Evolutionary conservation across 257 asterid species (phyloP).

Genomic region (Misopates orontium): DNA sequence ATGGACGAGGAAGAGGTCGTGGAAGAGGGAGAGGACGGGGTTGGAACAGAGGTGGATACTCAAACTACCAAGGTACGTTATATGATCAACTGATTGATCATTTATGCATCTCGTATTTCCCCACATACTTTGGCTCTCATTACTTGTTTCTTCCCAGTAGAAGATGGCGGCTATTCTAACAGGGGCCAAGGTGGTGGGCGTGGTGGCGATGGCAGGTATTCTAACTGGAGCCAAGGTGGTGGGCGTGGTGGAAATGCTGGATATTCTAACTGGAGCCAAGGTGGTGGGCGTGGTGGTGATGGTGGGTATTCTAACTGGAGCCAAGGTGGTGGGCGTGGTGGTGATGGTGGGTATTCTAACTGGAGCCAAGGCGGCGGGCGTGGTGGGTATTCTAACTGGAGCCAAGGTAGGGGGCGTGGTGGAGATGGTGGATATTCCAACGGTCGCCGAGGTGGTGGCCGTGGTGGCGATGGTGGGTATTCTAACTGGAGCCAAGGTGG

Average conservation of each 20-base stretch:
- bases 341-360: constrained; percentile 14
- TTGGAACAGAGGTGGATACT: constrained; percentile 88
- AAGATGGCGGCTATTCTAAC: constrained; percentile 48
- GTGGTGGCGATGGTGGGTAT: no score
- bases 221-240: constrained; percentile 38
- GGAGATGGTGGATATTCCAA: constrained; percentile 18
- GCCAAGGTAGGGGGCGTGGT: constrained; percentile 53
- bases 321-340: constrained; percentile 55
- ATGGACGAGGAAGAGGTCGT: constrained; percentile 85
- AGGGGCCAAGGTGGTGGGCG: constrained; percentile 28
- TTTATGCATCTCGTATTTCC: constrained; percentile 6
- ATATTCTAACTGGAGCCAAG: no score
- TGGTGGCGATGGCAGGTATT: background rate
- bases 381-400: constrained; percentile 34
- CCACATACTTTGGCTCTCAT: background rate
- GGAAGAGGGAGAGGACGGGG: constrained; percentile 92
- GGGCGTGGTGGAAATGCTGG: constrained; percentile 43
- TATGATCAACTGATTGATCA: background rate
- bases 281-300: no score
- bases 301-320: constrained; percentile 16
- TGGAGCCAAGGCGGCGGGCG: constrained; percentile 28
- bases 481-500: constrained; percentile 39
- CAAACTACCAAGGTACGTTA: constrained; percentile 41
- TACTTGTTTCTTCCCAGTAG: constrained; percentile 28
- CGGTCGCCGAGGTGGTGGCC: no score